These are phyloP conservation scores for Talaromyces funiculosus DNA, from an alignment of 2,329 filamentous ascomycete genomes.

Conservation along the genomic window DNA sequence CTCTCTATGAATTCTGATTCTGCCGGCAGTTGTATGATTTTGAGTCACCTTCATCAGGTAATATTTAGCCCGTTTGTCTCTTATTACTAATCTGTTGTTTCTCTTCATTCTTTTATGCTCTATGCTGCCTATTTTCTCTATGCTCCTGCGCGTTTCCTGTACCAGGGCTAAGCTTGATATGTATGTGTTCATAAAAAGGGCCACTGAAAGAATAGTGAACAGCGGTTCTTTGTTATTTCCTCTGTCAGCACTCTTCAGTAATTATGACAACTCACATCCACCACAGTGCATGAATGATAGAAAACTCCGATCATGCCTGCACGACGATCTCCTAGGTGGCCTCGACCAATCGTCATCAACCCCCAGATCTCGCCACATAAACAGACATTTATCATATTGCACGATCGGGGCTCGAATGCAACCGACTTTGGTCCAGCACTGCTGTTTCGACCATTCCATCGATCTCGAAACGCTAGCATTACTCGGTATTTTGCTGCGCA, in stretches of 20 bases:
- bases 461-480: neutral
- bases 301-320: neutral
- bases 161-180: neutral
- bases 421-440: constrained; percentile 38
- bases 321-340: neutral
- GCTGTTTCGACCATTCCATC: constrained; percentile 25
- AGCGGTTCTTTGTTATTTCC: neutral
- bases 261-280: neutral
- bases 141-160: neutral
- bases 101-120: neutral
- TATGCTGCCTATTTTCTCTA: neutral
- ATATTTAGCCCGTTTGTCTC: neutral
- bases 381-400: constrained; percentile 47
- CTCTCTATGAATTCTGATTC: constrained; percentile 2
- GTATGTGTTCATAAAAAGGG: neutral
- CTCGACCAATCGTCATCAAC: constrained; percentile 12
- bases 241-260: neutral
- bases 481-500: neutral
- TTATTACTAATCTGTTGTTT: neutral
- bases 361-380: constrained; percentile 26
- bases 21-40: neutral
- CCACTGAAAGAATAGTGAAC: neutral
- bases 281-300: neutral
- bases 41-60: neutral
- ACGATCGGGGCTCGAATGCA: constrained; percentile 45